Base-by-base conservation (phyloP, 352 stramenopile species). In the Salisapilia sapeloensis region DNA sequence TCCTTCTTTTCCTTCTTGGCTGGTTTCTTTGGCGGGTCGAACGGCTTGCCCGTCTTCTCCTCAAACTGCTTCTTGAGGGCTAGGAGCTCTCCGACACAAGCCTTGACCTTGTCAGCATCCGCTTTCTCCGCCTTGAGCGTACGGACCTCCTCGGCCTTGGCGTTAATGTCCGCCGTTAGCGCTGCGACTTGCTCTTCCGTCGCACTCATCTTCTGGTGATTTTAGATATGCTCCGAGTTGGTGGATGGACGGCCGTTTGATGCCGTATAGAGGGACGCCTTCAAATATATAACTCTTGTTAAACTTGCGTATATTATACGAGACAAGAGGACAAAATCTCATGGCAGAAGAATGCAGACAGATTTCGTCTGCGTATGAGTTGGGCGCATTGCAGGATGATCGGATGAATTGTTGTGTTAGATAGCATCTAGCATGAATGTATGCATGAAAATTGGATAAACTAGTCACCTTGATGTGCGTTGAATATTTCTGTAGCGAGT, bases 51-150 rank as follows among this genome's bases (percentile, higher is more conserved):
- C 22, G 69, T 85, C 9, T 67, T 46, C 22, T 60, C 51, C 48
- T 89, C 81, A 42, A 82, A 89, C 47, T 82, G 45, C 29, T 42
- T 40, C 50, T 89, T 89, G 33, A 89, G 59, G 44, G 69, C 50
- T 42, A 85, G 42, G 30, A 89, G 49, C 26, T 52, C 46, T 6
- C 49, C 55, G 24, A 89, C 57, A 7, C 61, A 63, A 13, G 47
- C 56, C 42, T 58, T 54, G 22, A 84, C 51, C 32, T 75, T 63
- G 26, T 74, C 55, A 37, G 16, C 33, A 4, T 40, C 50, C 28
- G 75, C 60, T 40, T 81, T 77, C 14, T 29, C 33, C 12, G 59
- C 53, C 53, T 89, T 89, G 18, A 89, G 47, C 25, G 42, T 38
- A 46, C 72, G 72, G 38, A 87, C 65, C 25, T 85, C 53, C 7